Base-by-base conservation (phyloP, 2,329 filamentous ascomycete species). In the Blastomyces emzantsi region DNA sequence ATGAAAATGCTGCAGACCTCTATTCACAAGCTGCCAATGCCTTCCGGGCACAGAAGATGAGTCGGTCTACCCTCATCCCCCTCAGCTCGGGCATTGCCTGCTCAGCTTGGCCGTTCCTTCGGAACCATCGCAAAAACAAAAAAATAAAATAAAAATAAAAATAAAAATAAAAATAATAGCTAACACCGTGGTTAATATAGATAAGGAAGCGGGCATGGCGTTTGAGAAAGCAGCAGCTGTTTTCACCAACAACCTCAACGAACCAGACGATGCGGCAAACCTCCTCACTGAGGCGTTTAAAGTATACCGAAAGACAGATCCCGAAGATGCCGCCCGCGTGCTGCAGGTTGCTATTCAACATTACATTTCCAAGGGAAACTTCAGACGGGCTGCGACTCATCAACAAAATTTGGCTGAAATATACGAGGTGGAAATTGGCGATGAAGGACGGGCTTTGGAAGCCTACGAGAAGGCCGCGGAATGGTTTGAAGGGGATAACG, bases 221-320 rank as follows among this genome's bases (percentile, higher is more conserved):
- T 96, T 96, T 69, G 91, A 96, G 75, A 85, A 87, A 75, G 91
- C 91, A 15, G 93, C 92, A n/a, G 77, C 83, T 54, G 87, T 97
- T 65, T 90, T 96, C 76, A 84, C 80, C 60, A 83, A 87, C 68
- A 87, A 92, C 70, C 84, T 97, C 60, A 95, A 92, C 73, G 92
- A 97, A 73, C 90, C 89, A 52, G 90, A 96, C 74, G 94, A 97
- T 74, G 91, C 92, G 58, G 92, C 93, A 67, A 95, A 96, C 77
- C 88, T 89, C 58, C 81, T 92, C 66, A 85, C 88, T 71, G 92
- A 97, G 75, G 94, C 94, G 61, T 97, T 92, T 84, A 97, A 97
- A 81, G 89, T 91, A 65, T 97, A 97, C 80, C 85, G 88, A 71
- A 95, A 92, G 78, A 87, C 89, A 62, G 87, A 90, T 71, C 92